Evolutionary conservation across 1,284 basidiomycete genomes (phyloP), one percentile per base, ranked within the genome.

Genomic region (Athelia sp.): DNA sequence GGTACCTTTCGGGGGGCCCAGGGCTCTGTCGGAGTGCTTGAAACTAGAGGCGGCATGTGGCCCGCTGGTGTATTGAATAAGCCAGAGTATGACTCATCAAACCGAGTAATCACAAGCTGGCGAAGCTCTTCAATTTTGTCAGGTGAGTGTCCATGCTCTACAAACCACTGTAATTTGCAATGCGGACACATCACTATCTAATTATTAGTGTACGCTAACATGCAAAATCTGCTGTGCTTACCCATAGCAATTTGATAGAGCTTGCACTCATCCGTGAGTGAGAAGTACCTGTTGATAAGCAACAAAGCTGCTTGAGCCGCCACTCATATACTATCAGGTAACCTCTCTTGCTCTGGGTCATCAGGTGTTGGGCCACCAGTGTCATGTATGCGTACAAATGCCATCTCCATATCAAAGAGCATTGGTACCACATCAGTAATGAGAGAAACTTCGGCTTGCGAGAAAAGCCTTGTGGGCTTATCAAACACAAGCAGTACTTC

Each of bases 221-320:
- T n/a, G n/a, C n/a, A n/a, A n/a, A n/a, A n/a, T n/a, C n/a, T n/a
- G n/a, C 11, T 13, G 11, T 19, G 19, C 22, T 17, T 49, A 62
- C 59, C 48, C 13, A 58, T 60, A 0, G 57, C 56, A 32, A 61
- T 62, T 3, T 51, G 49, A 46, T 61, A 61, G 2, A 56, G 53
- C 44, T 60, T 59, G 18, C 43, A 40, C n/a, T 61, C 55, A 35
- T 62, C 58, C 2, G 50, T 48, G 17, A 61, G 51, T 2, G 53
- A 52, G 43, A 56, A 55, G 40, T 61, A 62, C 46, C 61, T 62
- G 10, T 44, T 47, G 3, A 57, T 34, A 15, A 60, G 35, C 3
- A 54, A 21, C 9, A 60, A 45, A 31, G 43, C 48, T 3, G 55
- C 56, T 10, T 54, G 43, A 15, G 52, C 52, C 24, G 58, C 59